phyloP scores from a whole-genome alignment of 1,139 yeast genomes.

The Candida sojae region DNA sequence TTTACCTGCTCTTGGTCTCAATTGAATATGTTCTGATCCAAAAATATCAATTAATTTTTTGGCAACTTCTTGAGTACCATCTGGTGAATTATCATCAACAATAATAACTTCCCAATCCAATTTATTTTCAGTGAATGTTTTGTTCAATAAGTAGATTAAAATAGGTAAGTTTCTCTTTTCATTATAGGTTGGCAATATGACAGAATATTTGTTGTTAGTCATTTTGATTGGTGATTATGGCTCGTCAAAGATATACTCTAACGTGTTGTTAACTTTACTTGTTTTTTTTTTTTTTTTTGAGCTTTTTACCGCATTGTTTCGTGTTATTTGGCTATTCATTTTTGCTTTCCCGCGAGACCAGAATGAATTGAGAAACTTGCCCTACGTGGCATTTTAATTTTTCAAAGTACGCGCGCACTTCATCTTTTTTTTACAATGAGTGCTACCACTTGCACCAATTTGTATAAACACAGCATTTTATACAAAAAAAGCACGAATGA shows the following conservation, averaged over 20 bases:
- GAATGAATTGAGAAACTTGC: neutral
- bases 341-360: neutral
- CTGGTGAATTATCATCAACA: slow-evolving; percentile 83
- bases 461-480: no score
- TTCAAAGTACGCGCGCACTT: no score
- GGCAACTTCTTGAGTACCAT: slow-evolving; percentile 79
- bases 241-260: no score
- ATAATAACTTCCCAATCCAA: slow-evolving; percentile 78
- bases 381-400: neutral
- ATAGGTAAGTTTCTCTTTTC: slow-evolving; percentile 74
- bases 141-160: slow-evolving; percentile 68
- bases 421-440: neutral
- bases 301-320: neutral
- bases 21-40: slow-evolving; percentile 63
- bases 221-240: slow-evolving; percentile 4
- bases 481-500: no score
- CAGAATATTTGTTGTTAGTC: slow-evolving; percentile 61
- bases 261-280: neutral
- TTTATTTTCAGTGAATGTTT: slow-evolving; percentile 61
- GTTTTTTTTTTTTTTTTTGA: neutral
- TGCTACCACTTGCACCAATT: neutral
- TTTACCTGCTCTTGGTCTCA: slow-evolving; percentile 77
- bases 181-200: slow-evolving; percentile 78
- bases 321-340: neutral
- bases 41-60: slow-evolving; percentile 62